Evolutionary conservation across 208 protist genomes (phyloP).

Genomic region (Trypanosoma brucei): DNA sequence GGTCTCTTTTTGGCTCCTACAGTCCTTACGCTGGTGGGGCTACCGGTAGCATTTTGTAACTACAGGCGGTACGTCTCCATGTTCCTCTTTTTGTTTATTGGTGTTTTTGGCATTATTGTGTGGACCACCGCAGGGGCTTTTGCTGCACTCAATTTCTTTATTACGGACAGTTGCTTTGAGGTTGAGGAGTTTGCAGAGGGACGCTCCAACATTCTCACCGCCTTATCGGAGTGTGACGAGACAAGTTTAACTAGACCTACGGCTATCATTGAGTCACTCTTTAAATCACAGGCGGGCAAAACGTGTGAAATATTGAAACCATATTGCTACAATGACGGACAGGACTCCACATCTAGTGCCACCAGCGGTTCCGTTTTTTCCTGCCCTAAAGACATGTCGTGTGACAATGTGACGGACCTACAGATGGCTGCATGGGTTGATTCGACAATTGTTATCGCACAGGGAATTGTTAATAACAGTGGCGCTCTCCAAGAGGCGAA

Average conservation of each 20-base stretch:
- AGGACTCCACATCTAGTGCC: constrained; percentile 2
- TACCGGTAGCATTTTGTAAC: constrained; percentile 27
- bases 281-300: background rate
- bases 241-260: constrained; percentile 4
- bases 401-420: background rate
- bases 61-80: constrained; percentile 25
- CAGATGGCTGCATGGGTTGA: constrained; percentile 11
- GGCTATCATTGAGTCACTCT: constrained; percentile 1
- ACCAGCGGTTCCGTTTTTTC: constrained; percentile 9
- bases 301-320: constrained; percentile 7
- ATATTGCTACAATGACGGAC: constrained; percentile 8
- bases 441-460: constrained; percentile 2
- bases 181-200: constrained; percentile 26
- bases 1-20: constrained; percentile 21
- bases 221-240: constrained; percentile 25
- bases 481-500: background rate
- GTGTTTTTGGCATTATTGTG: constrained; percentile 22
- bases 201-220: constrained; percentile 20
- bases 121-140: constrained; percentile 25
- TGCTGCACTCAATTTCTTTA: constrained; percentile 12
- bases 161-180: constrained; percentile 34
- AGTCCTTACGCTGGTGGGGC: constrained; percentile 14
- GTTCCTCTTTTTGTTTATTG: constrained; percentile 27
- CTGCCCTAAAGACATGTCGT: constrained; percentile 15
- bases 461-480: background rate